A percentile compares a stretch with the other conserved stretches of the same genome.
phyloP scores from a whole-genome alignment of 345 rosid genomes.

The Salix caprea region DNA sequence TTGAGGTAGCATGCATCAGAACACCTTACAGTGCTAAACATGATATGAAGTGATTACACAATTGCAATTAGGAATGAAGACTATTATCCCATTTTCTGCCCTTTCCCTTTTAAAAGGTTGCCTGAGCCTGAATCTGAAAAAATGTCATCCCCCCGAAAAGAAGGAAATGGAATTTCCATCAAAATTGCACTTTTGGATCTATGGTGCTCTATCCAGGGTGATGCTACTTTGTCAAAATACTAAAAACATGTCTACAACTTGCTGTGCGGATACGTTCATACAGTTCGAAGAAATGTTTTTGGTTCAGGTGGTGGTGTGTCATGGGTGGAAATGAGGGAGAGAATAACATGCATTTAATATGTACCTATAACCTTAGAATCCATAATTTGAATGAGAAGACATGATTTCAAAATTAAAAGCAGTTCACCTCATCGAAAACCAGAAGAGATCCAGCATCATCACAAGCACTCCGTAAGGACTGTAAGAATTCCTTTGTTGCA shows the following conservation, averaged over 20 bases:
- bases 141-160: neutral
- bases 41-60: no score
- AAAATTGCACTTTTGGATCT: neutral
- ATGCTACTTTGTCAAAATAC: neutral
- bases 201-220: neutral
- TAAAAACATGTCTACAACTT: neutral
- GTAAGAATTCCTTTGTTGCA: conserved; percentile 73
- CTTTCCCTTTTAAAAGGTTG: neutral
- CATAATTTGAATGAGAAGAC: no score
- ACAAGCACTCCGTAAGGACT: conserved; percentile 63
- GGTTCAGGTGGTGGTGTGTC: neutral
- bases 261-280: neutral
- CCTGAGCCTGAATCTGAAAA: neutral
- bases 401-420: neutral
- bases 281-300: neutral
- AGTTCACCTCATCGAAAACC: conserved; percentile 84
- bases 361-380: no score
- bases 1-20: neutral
- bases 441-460: conserved; percentile 78
- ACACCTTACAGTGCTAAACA: neutral
- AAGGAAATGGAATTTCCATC: neutral
- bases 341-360: no score
- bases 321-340: no score
- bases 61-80: neutral
- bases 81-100: neutral